Evolutionary conservation across 495 filamentous ascomycete species (phyloP), one percentile per base, ranked within the genome.

Genomic region (Penicillium angulare): DNA sequence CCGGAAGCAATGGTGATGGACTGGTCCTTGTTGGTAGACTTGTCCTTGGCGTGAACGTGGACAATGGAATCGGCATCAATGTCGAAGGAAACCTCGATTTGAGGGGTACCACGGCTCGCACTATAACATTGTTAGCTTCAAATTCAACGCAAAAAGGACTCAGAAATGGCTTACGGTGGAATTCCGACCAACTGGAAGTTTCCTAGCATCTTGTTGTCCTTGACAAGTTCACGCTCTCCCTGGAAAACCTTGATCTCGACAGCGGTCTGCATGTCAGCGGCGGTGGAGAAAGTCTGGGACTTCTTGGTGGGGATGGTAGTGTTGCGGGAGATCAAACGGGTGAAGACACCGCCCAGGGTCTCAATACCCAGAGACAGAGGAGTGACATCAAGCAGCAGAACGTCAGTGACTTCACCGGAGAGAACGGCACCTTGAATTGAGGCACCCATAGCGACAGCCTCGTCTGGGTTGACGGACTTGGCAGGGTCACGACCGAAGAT

Each of bases 211-310:
- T 98, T 98, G 86, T 98, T 98, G 80, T 98, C 93, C 68, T 85
- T 86, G 66, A 98, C 93, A 48, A 98, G 89, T 79, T 98, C 93
- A 88, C 93, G 93, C 82, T 98, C 93, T 79, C 93, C 93, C 84
- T 98, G 93, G 88, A 85, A 97, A 49, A 98, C 95, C 86, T 98
- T 98, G 83, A 98, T 98, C 81, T 98, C 93, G 71, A 98, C 93
- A 60, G 93, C 93, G 52, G 89, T 96, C 83, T 98, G 93, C 88
- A 95, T 97, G 68, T 98, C 93, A 61, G 93, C 93, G 46, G 93
- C 93, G 40, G 93, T 98, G 45, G 93, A 97, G 83, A 98, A 98
- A 57, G 90, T 82, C 79, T 97, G 93, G 27, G 92, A 96, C 79
- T 98, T 98, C 86, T 97, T 98, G 75, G 93, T 97, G 46, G 93